phyloP scores from a whole-genome alignment of 495 filamentous ascomycete species.

The Penicillium malachiteum region DNA sequence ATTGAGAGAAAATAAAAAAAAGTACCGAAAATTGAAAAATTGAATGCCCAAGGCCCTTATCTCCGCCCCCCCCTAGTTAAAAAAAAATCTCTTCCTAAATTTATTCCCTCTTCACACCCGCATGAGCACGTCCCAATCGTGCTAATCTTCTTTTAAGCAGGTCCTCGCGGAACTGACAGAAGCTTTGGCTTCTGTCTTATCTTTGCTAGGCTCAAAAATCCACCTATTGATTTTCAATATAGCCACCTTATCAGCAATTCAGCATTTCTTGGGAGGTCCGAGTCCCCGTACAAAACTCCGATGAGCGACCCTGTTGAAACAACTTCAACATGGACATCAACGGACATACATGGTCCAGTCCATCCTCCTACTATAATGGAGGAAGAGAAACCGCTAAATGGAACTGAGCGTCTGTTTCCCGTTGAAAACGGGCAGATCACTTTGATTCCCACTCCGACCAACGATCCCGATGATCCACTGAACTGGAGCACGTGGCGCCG shows the following conservation, averaged over 20 bases:
- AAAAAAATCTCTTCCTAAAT: not conserved
- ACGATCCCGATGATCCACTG: constrained; percentile 52
- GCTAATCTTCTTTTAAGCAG: constrained; percentile 3
- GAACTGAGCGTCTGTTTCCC: constrained; percentile 20
- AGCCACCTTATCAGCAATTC: not conserved
- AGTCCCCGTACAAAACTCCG: not conserved
- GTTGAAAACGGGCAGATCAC: constrained; percentile 35
- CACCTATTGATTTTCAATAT: not conserved
- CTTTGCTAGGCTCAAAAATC: not conserved
- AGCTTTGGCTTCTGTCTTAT: constrained; percentile 5
- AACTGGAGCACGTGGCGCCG: constrained; percentile 51
- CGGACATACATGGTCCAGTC: constrained; percentile 2
- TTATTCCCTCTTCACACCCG: not conserved
- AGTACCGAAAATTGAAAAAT: too few relatives aligned
- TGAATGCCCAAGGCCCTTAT: not conserved
- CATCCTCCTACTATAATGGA: constrained; percentile 4
- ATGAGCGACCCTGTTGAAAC: constrained; percentile 1
- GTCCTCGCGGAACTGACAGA: constrained; percentile 4
- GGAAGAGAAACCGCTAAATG: constrained; percentile 4
- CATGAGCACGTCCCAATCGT: constrained; percentile 3
- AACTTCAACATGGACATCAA: constrained; percentile 7
- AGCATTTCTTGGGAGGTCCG: too few relatives aligned
- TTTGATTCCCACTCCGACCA: constrained; percentile 49
- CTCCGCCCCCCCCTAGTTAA: not conserved
- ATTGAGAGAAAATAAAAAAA: too few relatives aligned